Evolutionary conservation across 1,284 basidiomycete genomes (phyloP), one percentile per base, ranked within the genome.

Genomic region (Apiotrichum mycotoxinovorans): DNA sequence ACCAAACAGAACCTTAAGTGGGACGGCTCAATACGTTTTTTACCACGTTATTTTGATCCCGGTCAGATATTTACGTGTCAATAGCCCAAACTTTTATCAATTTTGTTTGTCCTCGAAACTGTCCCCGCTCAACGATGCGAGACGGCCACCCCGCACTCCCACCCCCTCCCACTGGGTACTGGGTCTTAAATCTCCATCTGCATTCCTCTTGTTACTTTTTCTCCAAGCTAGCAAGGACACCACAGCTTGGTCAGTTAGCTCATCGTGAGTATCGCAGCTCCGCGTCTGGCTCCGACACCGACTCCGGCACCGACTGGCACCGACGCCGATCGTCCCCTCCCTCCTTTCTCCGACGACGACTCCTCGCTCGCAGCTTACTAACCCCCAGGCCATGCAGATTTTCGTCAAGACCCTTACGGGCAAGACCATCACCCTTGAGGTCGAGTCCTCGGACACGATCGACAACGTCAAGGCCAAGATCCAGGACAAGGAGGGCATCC

Each of bases 401-500:
- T 57, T 57, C 56, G 56, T 57, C 22, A 38, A 49, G 34, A 49
- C 35, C 84, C 89, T 98, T 68, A 97, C 94, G 83, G 94, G 95
- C 78, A 98, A 97, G 84, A 96, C 92, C 67, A 95, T 96, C 83
- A 95, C 92, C 72, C 56, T 91, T 84, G 78, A 90, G 85, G 92
- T 95, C 66, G 91, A 95, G 80, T 77, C 83, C 81, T 58, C 87
- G 61, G 91, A 95, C 82, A 94, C 93, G 64, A 94, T 96, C 80
- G 92, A 97, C 83, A 95, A 95, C 84, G 91, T 94, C 81, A 93
- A 94, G 83, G 84, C 88, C 77, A 94, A 94, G 80, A 94, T 94
- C 73, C 90, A 93, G 77, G 91, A 93, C 82, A 93, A 93, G 83
- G 91, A 93, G 79, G 91, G 91, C 86, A 91, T 73, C 60, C 84